Percentiles rank a stretch among this genome's conserved stretches.
Evolutionary conservation across 768 basidiomycete species (phyloP).

Genomic region (Boletus pseudo-olivaceus): DNA sequence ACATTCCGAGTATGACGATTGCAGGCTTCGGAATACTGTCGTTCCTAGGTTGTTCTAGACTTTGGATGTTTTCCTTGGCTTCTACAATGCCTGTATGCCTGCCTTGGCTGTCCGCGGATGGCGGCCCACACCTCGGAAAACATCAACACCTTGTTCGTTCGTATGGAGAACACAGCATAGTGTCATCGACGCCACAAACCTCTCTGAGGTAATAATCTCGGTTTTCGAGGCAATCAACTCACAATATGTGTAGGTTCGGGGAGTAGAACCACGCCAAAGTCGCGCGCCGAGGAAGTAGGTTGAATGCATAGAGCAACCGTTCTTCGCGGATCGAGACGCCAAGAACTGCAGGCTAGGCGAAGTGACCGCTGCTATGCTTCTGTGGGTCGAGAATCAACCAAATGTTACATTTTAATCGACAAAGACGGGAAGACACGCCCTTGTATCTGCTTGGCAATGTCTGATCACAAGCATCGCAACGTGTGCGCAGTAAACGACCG

Average conservation of each 20-base stretch:
- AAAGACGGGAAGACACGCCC: slow-evolving; percentile 4
- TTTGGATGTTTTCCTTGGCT: slow-evolving; percentile 8
- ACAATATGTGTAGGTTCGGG: background rate
- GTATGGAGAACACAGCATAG: background rate
- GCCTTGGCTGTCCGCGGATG: slow-evolving; percentile 7
- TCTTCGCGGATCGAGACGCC: slow-evolving; percentile 15
- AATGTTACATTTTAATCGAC: slow-evolving; percentile 5
- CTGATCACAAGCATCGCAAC: background rate
- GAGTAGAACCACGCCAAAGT: background rate
- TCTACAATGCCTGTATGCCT: background rate
- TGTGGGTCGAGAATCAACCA: background rate
- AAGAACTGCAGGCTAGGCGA: slow-evolving; percentile 11
- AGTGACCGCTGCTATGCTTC: background rate
- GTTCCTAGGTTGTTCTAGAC: slow-evolving; percentile 3
- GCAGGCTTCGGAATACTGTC: background rate
- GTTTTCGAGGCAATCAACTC: background rate
- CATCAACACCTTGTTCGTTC: background rate
- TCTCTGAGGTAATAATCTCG: slow-evolving; percentile 11
- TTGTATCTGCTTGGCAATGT: slow-evolving; percentile 3
- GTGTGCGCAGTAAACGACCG: slow-evolving; percentile 1
- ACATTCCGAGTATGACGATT: slow-evolving; percentile 7
- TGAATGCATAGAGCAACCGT: background rate
- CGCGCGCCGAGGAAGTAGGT: background rate
- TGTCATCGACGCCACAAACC: background rate
- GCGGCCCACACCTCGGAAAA: background rate